These are phyloP conservation scores for Cucurbita maxima DNA, from an alignment of 306 rosid species.

Conservation along the genomic window DNA sequence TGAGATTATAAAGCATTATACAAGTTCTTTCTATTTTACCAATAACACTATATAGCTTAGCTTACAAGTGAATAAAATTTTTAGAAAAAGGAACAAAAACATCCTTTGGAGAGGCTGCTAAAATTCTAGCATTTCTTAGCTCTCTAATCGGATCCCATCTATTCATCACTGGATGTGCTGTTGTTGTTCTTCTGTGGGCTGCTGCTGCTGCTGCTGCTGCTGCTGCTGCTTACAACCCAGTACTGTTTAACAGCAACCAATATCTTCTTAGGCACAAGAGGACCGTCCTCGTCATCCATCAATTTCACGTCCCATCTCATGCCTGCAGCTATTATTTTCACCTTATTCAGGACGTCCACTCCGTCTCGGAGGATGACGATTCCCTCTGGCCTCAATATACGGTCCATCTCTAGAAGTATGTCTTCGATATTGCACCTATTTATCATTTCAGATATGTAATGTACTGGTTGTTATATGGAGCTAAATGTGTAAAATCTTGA, in stretches of 20 bases:
- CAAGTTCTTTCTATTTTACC: slow-evolving; percentile 1
- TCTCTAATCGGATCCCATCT: neutral
- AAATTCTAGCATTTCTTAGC: neutral
- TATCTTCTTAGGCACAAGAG: slow-evolving; percentile 74
- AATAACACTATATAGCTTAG: neutral
- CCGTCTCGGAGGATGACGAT: slow-evolving; percentile 56
- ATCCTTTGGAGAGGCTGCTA: neutral
- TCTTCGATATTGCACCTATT: slow-evolving; percentile 71
- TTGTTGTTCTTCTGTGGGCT: slow-evolving; percentile 7
- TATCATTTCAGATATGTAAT: neutral
- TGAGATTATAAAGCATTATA: neutral
- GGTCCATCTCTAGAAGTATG: slow-evolving; percentile 90
- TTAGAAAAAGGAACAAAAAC: neutral
- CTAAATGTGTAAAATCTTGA: too few species aligned
- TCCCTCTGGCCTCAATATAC: slow-evolving; percentile 85
- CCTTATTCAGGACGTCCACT: slow-evolving; percentile 66
- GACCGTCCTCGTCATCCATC: slow-evolving; percentile 91
- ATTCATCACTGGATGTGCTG: slow-evolving; percentile 25
- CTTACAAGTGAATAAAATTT: neutral
- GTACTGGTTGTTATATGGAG: neutral
- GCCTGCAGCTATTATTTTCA: slow-evolving; percentile 58
- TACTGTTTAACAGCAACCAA: slow-evolving; percentile 61
- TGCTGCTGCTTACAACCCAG: slow-evolving; percentile 43
- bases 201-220: slow-evolving; percentile 11
- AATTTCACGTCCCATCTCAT: slow-evolving; percentile 81